These are phyloP conservation scores for Articulospora tetracladia DNA, from an alignment of 495 filamentous ascomycete genomes.

Conservation along the genomic window DNA sequence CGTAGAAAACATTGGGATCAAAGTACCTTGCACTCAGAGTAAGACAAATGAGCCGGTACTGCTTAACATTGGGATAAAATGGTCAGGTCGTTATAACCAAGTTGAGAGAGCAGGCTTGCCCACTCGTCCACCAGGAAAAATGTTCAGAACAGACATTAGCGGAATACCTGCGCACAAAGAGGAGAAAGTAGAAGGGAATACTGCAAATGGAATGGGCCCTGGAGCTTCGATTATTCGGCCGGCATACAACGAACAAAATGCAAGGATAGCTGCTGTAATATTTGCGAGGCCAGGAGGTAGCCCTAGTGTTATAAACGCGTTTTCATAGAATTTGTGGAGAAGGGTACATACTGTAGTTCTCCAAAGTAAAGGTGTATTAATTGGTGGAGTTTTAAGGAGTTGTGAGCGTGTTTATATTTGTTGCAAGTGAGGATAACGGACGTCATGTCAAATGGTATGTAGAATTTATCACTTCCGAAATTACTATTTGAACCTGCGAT, in stretches of 20 bases:
- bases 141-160: constrained; percentile 5
- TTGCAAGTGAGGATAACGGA: no score
- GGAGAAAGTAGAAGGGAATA: background rate
- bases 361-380: no score
- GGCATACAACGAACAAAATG: background rate
- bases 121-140: constrained; percentile 9
- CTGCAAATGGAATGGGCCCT: background rate
- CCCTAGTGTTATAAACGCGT: background rate
- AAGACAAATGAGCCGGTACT: background rate
- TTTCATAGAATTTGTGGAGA: background rate
- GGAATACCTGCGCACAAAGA: constrained; percentile 5
- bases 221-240: background rate
- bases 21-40: background rate
- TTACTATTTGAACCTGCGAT: no score
- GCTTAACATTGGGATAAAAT: constrained; percentile 2
- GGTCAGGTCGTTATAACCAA: background rate
- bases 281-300: background rate
- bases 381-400: no score
- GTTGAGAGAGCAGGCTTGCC: constrained; percentile 1
- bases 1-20: background rate
- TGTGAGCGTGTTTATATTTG: no score
- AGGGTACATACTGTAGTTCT: no score
- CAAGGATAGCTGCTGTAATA: background rate
- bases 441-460: no score
- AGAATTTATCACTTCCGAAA: no score